Conservation (phyloP, 768 basidiomycete genomes). For the Lactifluus echinatus region DNA sequence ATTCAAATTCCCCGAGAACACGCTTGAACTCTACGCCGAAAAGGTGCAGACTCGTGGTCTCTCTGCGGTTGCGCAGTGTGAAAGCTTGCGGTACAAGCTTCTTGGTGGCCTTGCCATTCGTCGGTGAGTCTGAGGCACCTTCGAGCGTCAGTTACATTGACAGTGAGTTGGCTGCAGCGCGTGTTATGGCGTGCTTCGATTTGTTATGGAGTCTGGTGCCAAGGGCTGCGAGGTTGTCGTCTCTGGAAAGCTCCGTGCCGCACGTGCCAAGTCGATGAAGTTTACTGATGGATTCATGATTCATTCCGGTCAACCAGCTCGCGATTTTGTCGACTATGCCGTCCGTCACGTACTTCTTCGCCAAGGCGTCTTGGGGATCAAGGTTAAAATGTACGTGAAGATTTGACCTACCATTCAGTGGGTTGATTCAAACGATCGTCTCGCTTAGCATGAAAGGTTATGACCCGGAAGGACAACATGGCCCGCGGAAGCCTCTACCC, state of each 20-base stretch:
- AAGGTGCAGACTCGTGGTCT: constrained; percentile 98
- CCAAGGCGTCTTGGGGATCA: constrained; percentile 99
- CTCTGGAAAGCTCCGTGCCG: constrained; percentile 98
- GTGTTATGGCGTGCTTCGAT: constrained; percentile 99
- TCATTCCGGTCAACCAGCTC: constrained; percentile 95
- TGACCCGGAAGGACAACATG: constrained; percentile 85
- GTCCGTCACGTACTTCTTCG: constrained; percentile 96
- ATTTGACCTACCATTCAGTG: neutral
- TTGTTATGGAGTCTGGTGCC: constrained; percentile 99
- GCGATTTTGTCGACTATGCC: constrained; percentile 95
- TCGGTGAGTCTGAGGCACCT: constrained; percentile 48
- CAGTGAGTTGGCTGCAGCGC: constrained; percentile 41
- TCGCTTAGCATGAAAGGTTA: constrained; percentile 83
- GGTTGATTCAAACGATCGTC: constrained; percentile 14
- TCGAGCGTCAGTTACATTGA: neutral
- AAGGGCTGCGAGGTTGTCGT: constrained; percentile 99
- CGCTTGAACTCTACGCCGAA: constrained; percentile 97
- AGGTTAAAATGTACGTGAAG: constrained; percentile 88
- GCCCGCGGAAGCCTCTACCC: constrained; percentile 90
- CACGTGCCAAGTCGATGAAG: constrained; percentile 99
- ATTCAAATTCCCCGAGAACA: constrained; percentile 99
- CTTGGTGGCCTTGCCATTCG: constrained; percentile 99
- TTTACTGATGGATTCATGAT: constrained; percentile 99
- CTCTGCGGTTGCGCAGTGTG: constrained; percentile 97
- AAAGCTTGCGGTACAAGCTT: constrained; percentile 96